A percentile compares a stretch with the other conserved stretches of the same genome.
Conservation (phyloP, 116 monocot species). For the Trichopus zeylanicus region DNA sequence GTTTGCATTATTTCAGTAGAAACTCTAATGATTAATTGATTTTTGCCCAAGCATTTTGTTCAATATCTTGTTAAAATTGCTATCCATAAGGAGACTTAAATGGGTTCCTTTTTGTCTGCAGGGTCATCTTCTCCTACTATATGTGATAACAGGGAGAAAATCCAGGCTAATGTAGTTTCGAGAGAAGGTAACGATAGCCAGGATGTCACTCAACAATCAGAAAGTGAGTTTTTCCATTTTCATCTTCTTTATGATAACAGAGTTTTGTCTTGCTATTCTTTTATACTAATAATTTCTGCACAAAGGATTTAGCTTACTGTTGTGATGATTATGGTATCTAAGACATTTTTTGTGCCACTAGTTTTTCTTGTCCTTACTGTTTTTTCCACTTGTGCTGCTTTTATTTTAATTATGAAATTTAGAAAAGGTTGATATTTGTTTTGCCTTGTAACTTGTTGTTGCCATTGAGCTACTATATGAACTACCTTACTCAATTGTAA, state of each 20-base stretch:
- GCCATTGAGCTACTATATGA: neutral
- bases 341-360: neutral
- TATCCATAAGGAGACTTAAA: neutral
- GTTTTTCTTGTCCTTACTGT: neutral
- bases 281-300: neutral
- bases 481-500: neutral
- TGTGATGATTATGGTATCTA: neutral
- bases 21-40: too few relatives aligned
- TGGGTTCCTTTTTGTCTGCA: neutral
- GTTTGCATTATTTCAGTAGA: too few relatives aligned
- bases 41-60: neutral
- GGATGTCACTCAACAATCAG: neutral
- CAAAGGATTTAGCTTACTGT: neutral
- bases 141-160: neutral
- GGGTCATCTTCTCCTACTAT: neutral
- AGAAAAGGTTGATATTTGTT: too few relatives aligned
- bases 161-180: neutral
- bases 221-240: neutral
- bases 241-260: neutral
- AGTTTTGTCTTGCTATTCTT: neutral
- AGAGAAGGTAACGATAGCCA: neutral
- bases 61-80: neutral
- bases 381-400: neutral
- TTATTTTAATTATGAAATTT: too few relatives aligned
- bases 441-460: neutral